Evolutionary conservation across 176 grass and related monocot species (phyloP).

Genomic region (Elaeis guineensis): DNA sequence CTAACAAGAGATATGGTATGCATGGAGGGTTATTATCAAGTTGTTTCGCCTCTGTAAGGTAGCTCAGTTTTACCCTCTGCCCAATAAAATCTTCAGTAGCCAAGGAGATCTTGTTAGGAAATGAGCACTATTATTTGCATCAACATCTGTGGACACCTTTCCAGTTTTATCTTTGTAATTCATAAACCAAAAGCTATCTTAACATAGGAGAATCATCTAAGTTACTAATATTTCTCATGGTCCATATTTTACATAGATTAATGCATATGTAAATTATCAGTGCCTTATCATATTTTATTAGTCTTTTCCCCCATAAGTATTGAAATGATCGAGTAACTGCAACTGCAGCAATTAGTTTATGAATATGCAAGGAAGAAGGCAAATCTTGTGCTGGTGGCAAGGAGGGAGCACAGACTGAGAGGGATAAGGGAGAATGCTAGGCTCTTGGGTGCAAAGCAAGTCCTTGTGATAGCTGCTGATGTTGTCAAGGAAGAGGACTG

Average conservation of each 20-base stretch:
- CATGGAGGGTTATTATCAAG: too few relatives aligned
- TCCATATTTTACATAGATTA: neutral
- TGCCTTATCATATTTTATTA: neutral
- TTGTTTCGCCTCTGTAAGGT: too few relatives aligned
- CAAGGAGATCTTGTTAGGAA: too few relatives aligned
- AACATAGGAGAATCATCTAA: neutral
- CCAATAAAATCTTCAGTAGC: too few relatives aligned
- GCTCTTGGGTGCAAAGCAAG: constrained; percentile 56
- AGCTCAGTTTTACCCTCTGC: too few relatives aligned
- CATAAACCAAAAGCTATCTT: too few relatives aligned
- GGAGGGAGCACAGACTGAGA: constrained; percentile 73
- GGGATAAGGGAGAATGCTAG: constrained; percentile 63
- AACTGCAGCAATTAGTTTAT: constrained; percentile 71
- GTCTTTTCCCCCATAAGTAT: neutral
- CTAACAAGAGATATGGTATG: too few relatives aligned
- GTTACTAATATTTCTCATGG: neutral
- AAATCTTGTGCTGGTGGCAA: constrained; percentile 68
- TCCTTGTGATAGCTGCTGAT: constrained; percentile 72
- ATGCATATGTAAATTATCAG: neutral
- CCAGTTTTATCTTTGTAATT: too few relatives aligned
- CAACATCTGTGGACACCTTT: too few relatives aligned
- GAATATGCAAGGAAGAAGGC: constrained; percentile 75
- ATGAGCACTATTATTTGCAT: too few relatives aligned
- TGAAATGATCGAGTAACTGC: too few relatives aligned
- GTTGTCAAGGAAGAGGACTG: constrained; percentile 90